Base-by-base conservation (phyloP, 2,329 filamentous ascomycete species). In the Nothopassalora personata region DNA sequence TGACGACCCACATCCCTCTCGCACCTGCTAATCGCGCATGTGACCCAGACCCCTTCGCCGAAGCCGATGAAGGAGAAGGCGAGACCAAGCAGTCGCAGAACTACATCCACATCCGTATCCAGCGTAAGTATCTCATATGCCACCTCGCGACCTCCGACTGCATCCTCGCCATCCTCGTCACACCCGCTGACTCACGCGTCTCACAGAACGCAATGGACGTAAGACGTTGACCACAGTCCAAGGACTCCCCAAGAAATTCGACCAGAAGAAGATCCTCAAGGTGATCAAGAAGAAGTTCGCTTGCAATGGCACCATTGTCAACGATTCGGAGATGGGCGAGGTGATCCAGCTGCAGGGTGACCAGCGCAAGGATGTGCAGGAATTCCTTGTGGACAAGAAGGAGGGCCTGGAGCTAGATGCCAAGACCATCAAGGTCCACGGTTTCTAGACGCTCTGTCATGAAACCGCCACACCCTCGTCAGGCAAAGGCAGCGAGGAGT, bases 211-310 rank as follows among this genome's bases (percentile, higher is more conserved):
- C 82, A 99, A 99, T 97, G 94, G 94, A 87, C 94, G 94, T 80
- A 99, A 99, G 86, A 97, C 94, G 83, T 85, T 99, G 89, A 99
- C 94, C 73, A 99, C 94, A 73, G 92, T 99, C 74, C 93, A 97
- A 86, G 94, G 94, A 80, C 87, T 99, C 73, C 93, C 94, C 66
- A 94, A 94, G 83, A 97, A 97, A 77, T 97, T 97, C 75, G 93
- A 97, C 81, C 91, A 94, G 80, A 97, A 97, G 87, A 97, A 97
- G 83, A 97, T 99, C 77, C 87, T 99, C 74, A 97, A 97, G 84
- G 92, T 96, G 80, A 96, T 97, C 84, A 97, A 97, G 88, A 97
- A 97, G 86, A 94, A 96, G 77, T 97, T 97, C 75, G 93, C 94
- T 79, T 97, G 93, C 90, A 97, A 99, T 97, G 94, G 94, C 85